Conservation (phyloP, 2,329 filamentous ascomycete genomes). For the Fusarium luffae region DNA sequence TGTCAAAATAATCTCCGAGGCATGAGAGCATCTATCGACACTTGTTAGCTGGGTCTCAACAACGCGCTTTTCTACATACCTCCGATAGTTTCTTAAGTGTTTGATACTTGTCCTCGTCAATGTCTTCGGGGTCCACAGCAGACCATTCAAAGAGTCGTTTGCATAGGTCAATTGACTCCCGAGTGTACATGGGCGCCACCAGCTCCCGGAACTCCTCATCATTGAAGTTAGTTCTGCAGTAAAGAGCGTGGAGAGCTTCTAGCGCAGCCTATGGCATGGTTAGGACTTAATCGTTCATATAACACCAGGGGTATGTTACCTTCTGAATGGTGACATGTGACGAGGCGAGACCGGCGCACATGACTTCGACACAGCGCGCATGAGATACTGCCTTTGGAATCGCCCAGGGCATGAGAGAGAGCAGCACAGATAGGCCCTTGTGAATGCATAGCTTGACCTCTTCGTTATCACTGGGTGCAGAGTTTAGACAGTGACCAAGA, state of each 20-base stretch:
- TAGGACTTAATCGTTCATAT: slow-evolving; percentile 3
- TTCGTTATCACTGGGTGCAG: slow-evolving; percentile 71
- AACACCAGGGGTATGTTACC: slow-evolving; percentile 54
- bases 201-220: slow-evolving; percentile 83
- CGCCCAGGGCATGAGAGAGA: slow-evolving; percentile 86
- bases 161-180: slow-evolving; percentile 76
- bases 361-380: slow-evolving; percentile 74
- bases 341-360: slow-evolving; percentile 77
- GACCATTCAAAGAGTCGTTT: slow-evolving; percentile 84
- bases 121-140: slow-evolving; percentile 79
- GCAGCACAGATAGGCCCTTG: slow-evolving; percentile 80
- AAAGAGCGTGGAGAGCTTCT: slow-evolving; percentile 86
- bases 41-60: neutral
- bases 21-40: slow-evolving; percentile 79
- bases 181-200: slow-evolving; percentile 81
- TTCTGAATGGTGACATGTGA: slow-evolving; percentile 79
- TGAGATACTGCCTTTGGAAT: slow-evolving; percentile 83
- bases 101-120: slow-evolving; percentile 92
- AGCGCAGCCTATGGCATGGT: slow-evolving; percentile 71
- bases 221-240: slow-evolving; percentile 77
- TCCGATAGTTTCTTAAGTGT: slow-evolving; percentile 95
- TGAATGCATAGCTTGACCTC: slow-evolving; percentile 77
- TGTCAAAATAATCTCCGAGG: slow-evolving; percentile 84
- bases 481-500: slow-evolving; percentile 76
- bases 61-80: slow-evolving; percentile 59